Evolutionary conservation across 306 rosid species (phyloP), one percentile per base, ranked within the genome.

Genomic region (Medicago truncatula): DNA sequence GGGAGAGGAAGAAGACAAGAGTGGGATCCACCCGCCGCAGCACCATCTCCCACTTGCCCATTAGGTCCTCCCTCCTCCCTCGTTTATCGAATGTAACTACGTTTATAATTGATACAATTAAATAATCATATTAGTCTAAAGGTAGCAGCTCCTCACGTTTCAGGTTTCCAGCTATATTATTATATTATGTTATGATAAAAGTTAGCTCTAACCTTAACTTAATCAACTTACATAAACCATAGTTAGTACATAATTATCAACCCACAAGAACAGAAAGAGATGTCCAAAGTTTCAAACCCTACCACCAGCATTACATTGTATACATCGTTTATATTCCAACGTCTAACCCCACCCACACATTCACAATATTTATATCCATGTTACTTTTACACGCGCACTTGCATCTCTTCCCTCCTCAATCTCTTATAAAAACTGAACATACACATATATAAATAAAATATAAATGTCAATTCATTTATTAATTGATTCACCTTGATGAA

Each of bases 1-100:
- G 56, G 56, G 72, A 44, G 56, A 12, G 72, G 17, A 67, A 67
- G 72, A 67, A 67, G 56, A 67, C 72, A 67, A 67, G 7, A 44
- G 65, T 75, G 85, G 92, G 93, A 40, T 86, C 98, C 87, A 82
- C 71, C 69, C 82, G 86, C 97, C 97, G 88, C 54, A 44, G 81
- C 93, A 58, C 81, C 85, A 76, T 85, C 88, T 58, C 82, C 93
- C 91, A 89, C 92, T 88, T 88, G 89, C 80, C 84, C 87, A 54
- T 70, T 73, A 61, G 15, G 31, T 31, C 13, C 18, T 61, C 67
- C 16, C 16, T 59, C 65, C 50, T 23, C 31, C 31, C 38, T 73
- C 86, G 85, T 76, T 86, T 28, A 28, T 28, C 53, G 66, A 52
- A 50, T 67, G 52, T 36, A 57, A 43, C 46, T 13, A 59, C 7